Evolutionary conservation across 805 yeast species (phyloP).

Genomic region (Barnettozyma sucrosica): DNA sequence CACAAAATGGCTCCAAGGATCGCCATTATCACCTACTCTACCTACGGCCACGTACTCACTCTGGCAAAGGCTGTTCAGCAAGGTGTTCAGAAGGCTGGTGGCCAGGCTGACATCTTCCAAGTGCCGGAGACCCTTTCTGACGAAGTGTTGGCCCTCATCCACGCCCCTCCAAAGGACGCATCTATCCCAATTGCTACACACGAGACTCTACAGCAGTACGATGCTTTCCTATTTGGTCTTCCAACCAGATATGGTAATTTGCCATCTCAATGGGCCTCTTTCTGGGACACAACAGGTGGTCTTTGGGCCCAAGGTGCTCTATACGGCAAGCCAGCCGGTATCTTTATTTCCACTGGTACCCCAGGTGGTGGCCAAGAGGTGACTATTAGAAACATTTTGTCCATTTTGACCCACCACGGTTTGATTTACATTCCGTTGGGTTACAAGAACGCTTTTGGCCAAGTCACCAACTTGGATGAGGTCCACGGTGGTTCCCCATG

Average conservation of each 20-base stretch:
- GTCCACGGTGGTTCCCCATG: slow-evolving; percentile 80
- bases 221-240: slow-evolving; percentile 70
- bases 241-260: slow-evolving; percentile 76
- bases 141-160: slow-evolving; percentile 54
- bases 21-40: slow-evolving; percentile 67
- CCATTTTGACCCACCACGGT: slow-evolving; percentile 70
- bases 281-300: slow-evolving; percentile 75
- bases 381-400: slow-evolving; percentile 54
- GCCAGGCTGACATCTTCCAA: slow-evolving; percentile 66
- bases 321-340: slow-evolving; percentile 67
- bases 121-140: slow-evolving; percentile 71
- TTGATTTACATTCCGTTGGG: slow-evolving; percentile 74
- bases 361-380: slow-evolving; percentile 78
- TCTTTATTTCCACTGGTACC: slow-evolving; percentile 66
- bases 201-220: slow-evolving; percentile 55
- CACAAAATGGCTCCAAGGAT: slow-evolving; percentile 7
- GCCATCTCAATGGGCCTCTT: slow-evolving; percentile 72
- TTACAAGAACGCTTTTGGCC: slow-evolving; percentile 51
- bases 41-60: slow-evolving; percentile 70
- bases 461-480: slow-evolving; percentile 52
- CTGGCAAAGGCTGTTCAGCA: slow-evolving; percentile 63
- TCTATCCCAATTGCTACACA: slow-evolving; percentile 51
- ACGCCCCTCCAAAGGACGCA: slow-evolving; percentile 57
- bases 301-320: slow-evolving; percentile 69
- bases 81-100: slow-evolving; percentile 66